These are phyloP conservation scores for Tuber umbilicatum DNA, from an alignment of 495 filamentous ascomycete genomes.

Conservation along the genomic window DNA sequence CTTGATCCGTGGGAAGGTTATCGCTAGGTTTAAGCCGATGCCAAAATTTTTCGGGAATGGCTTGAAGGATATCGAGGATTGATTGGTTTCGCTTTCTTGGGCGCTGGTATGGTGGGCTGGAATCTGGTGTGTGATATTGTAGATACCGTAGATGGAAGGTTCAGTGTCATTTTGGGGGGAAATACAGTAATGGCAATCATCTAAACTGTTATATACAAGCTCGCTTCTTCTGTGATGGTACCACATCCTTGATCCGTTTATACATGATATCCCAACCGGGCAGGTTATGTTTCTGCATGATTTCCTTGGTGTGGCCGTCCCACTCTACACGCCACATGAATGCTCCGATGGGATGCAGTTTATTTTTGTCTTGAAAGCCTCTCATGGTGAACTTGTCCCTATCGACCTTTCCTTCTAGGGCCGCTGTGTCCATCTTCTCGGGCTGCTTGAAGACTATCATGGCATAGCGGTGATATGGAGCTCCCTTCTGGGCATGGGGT, in stretches of 20 bases:
- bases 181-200: not conserved
- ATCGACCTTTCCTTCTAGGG: constrained; percentile 49
- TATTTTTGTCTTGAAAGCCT: constrained; percentile 60
- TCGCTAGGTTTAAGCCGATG: constrained; percentile 49
- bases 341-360: constrained; percentile 67
- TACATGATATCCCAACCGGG: constrained; percentile 76
- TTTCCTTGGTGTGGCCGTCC: constrained; percentile 75
- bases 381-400: constrained; percentile 67
- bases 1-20: constrained; percentile 78
- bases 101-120: not conserved
- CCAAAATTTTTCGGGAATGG: constrained; percentile 25
- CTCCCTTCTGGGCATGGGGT: constrained; percentile 79
- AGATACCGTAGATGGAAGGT: constrained; percentile 1
- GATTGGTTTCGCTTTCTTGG: not conserved
- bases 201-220: constrained; percentile 4
- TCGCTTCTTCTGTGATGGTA: constrained; percentile 4
- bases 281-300: constrained; percentile 75
- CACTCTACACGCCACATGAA: constrained; percentile 80
- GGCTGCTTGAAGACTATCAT: constrained; percentile 79
- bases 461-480: constrained; percentile 80
- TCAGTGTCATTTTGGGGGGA: not conserved
- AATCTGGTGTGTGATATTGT: not conserved
- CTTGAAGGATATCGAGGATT: constrained; percentile 11
- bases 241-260: constrained; percentile 57
- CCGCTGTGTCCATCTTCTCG: constrained; percentile 54